Evolutionary conservation across 1,284 basidiomycete species (phyloP).

Genomic region (Paramarasmius palmivorus): DNA sequence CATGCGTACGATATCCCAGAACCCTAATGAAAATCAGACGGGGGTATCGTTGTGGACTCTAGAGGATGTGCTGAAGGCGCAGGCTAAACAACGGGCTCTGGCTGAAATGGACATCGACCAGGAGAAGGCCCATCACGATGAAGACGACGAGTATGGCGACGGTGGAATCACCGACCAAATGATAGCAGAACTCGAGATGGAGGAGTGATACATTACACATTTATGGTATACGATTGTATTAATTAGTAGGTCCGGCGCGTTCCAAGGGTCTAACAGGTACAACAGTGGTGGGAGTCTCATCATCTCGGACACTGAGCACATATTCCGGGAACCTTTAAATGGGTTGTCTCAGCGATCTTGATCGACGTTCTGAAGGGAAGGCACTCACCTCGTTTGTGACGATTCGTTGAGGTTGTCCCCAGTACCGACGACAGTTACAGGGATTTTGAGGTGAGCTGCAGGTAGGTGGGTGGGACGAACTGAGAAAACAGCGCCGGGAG

Average conservation of each 20-base stretch:
- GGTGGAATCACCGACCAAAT: constrained; percentile 72
- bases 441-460: constrained; percentile 38
- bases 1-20: constrained; percentile 97
- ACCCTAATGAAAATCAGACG: constrained; percentile 92
- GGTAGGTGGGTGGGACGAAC: constrained; percentile 45
- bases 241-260: constrained; percentile 10
- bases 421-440: constrained; percentile 61
- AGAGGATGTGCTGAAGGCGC: constrained; percentile 80
- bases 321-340: constrained; percentile 37
- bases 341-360: constrained; percentile 9
- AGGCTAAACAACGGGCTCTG: constrained; percentile 72
- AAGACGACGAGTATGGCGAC: constrained; percentile 66
- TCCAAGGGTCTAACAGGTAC: background rate
- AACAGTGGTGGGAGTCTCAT: background rate
- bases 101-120: constrained; percentile 34
- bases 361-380: background rate
- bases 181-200: constrained; percentile 57
- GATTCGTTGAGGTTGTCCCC: constrained; percentile 36
- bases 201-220: constrained; percentile 7
- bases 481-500: constrained; percentile 43
- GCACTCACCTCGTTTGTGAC: constrained; percentile 34
- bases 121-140: constrained; percentile 44
- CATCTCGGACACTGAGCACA: constrained; percentile 39
- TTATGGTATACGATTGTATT: constrained; percentile 9
- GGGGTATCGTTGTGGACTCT: constrained; percentile 95